phyloP scores from a whole-genome alignment of 1,284 basidiomycete genomes.

The Sanghuangporus weigelae region DNA sequence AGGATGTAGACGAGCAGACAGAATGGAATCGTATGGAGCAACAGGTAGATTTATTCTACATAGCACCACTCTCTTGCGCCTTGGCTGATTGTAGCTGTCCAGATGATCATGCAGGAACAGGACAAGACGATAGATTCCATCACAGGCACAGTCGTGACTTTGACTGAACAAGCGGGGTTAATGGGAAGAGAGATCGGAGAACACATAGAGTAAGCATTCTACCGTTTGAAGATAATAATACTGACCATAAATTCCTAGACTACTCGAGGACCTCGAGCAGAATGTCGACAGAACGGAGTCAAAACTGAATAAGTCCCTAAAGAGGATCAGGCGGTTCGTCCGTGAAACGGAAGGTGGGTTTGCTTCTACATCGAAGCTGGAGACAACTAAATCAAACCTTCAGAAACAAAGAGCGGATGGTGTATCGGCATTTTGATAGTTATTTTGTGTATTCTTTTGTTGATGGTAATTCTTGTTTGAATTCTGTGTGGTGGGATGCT shows the following conservation, averaged over 20 bases:
- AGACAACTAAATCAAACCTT: neutral
- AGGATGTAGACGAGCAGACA: conserved; percentile 56
- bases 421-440: conserved; percentile 54
- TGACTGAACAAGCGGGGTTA: conserved; percentile 83
- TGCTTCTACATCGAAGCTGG: neutral
- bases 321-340: conserved; percentile 73
- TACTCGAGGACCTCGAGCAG: conserved; percentile 77
- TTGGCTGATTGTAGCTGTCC: neutral
- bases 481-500: neutral
- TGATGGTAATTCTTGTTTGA: conserved; percentile 47
- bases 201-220: conserved; percentile 70
- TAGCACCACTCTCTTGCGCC: neutral
- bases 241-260: conserved; percentile 37
- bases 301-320: conserved; percentile 67
- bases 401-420: conserved; percentile 71
- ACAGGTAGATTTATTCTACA: conserved; percentile 44
- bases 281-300: conserved; percentile 72
- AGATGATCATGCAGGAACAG: conserved; percentile 84
- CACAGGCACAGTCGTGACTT: conserved; percentile 72
- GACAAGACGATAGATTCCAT: conserved; percentile 84
- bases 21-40: conserved; percentile 83
- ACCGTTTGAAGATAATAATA: neutral
- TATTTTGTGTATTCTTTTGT: conserved; percentile 42
- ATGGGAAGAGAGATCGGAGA: conserved; percentile 87
- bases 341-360: conserved; percentile 73